Evolutionary conservation across 148 eudicot genomes (phyloP), one percentile per base, ranked within the genome.

Genomic region (Pouteria glomerata): DNA sequence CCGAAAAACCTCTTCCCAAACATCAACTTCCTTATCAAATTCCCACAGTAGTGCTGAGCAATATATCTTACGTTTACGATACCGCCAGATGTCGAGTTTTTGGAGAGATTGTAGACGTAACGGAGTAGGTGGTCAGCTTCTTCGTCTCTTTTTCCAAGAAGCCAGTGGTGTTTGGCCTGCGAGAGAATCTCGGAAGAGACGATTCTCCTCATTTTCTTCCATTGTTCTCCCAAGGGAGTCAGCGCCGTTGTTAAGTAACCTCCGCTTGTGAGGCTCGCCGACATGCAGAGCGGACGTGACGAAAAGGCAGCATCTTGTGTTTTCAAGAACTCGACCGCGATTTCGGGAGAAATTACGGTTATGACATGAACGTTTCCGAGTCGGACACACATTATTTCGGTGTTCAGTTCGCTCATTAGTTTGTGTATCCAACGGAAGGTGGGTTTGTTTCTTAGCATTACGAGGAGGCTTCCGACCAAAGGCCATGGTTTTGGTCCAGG

Each of bases 401-500:
- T 1, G 0, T 52, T 63, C 69, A 73, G 48, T 34, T 51, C 37
- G 4, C 34, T 45, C 76, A 73, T 63, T 3, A 62, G 23, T 50
- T 37, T 63, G 69, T 73, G 76, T 44, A 73, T 29, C 70, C 70
- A 73, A 1, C 70, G 76, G 24, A 37, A 73, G 18, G 70, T 3
- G 0, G 63, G 63, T 42, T 73, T 73, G 14, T 73, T 73, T n/a
- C 0, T 52, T 6, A 64, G 42, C 29, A 73, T 10, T 56, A 41
- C 39, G 0, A 62, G 63, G 50, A 64, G 18, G 29, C 67, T 64
- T 5, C 76, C 70, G 27, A 65, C 15, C 3, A 73, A 13, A 12
- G 76, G 76, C 76, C 70, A 73, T 39, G 70, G 41, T 55, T 14
- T 65, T 31, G 76, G 76, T 1, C 76, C 63, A 1, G 63, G 70